Base-by-base conservation (phyloP, 2,329 filamentous ascomycete genomes). In the Aspergillus glaucus region DNA sequence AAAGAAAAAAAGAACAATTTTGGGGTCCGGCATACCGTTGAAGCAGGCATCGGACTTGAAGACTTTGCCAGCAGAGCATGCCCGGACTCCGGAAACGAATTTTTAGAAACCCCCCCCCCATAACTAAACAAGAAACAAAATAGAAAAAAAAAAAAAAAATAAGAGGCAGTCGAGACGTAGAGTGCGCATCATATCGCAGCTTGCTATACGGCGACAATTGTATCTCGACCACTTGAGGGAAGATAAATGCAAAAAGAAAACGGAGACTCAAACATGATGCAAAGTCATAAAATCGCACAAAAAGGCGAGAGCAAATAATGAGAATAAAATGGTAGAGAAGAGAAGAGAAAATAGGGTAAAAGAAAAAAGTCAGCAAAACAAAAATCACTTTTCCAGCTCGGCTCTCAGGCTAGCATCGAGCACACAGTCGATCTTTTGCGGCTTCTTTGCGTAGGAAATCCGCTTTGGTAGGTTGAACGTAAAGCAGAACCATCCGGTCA, bases 361-460 rank as follows among this genome's bases (percentile, higher is more conserved):
- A 48, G n/a, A 48, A 48, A 40, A 52, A 52, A 39, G 48, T 36
- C 48, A 48, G 56, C 55, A 55, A 48, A 50, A 50, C 50, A 53
- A 47, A 56, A 54, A 57, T 63, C 57, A 66, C 55, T 63, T 63
- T 60, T 80, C 75, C 55, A 84, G 72, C 56, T 77, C 73, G 55
- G 73, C 68, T 62, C 72, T 77, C 50, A 82, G 66, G 50, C 74
- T 68, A 22, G 67, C 63, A 59, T 78, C 76, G 50, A 83, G 65
- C 50, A 79, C 65, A 50, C 75, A 73, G 47, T 74, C 67, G 49
- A 83, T 73, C 60, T 74, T 77, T 79, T 79, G 59, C 79, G 75
- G 61, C 77, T 83, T 64, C 75, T 76, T 61, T 77, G 61, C 56
- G 79, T 78, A 9, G 48, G 79, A 68, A 14, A 72, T 45, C 75